Evolutionary conservation across 768 basidiomycete species (phyloP), one percentile per base, ranked within the genome.

Genomic region (Phylloporus sp.): DNA sequence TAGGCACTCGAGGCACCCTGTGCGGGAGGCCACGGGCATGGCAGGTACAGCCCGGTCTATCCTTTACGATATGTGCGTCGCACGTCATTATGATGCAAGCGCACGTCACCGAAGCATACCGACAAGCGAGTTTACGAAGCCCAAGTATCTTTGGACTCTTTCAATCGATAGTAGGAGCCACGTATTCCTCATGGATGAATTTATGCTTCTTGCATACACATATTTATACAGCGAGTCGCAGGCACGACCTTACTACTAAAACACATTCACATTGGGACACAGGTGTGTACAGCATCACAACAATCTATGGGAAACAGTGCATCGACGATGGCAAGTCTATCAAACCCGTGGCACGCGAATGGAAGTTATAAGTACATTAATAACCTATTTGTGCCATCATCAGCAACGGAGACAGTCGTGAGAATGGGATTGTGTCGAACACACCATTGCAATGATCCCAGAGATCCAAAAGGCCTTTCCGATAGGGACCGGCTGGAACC

Each of bases 391-490:
- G 18, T 7, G 4, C 26, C 6, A 6, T 20, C 15, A 10, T 41
- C 39, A 53, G 43, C 21, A 11, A 18, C n/a, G n/a, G n/a, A n/a
- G n/a, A 32, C 9, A 0, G 20, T 13, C 6, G 7, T 27, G 14
- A 42, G 8, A 14, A 28, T 22, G 18, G 15, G 7, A 10, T 21
- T 8, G 18, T 8, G 15, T 8, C 6, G 15, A 22, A 42, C 62
- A 10, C 9, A 65, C 71, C 43, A 74, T 52, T 15, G 67, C 67
- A 18, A 79, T 60, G 5, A 67, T 48, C 5, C 78, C 78, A 38
- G 67, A 66, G 31, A 77, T 71, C 72, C 74, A 73, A 46, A 76
- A 76, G 0, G 48, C 42, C 20, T 38, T 49, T 14, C 48, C 48
- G 20, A 33, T 1, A 7, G 48, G 48, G 22, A 21, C 18, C 9